These are phyloP conservation scores for Colletotrichum musae DNA, from an alignment of 2,329 filamentous ascomycete genomes.

Conservation along the genomic window DNA sequence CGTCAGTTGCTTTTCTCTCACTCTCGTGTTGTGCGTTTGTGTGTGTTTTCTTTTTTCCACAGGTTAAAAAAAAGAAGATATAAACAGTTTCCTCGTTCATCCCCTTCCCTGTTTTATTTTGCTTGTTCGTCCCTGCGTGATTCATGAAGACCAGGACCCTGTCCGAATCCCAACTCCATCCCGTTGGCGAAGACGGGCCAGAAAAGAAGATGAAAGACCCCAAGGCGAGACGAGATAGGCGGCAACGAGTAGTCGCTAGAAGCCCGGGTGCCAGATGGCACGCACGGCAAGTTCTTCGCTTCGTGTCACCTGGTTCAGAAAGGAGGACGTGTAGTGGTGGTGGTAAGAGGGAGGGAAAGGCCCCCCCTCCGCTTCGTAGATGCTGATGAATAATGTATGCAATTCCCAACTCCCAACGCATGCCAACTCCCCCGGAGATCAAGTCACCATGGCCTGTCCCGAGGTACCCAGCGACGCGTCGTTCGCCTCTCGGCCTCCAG, in stretches of 20 bases:
- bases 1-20: too few species aligned
- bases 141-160: conserved; percentile 35
- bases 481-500: background rate
- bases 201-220: conserved; percentile 10
- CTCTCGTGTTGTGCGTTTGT: too few species aligned
- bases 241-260: background rate
- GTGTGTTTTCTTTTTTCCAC: background rate
- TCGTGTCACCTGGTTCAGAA: background rate
- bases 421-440: background rate
- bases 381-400: conserved; percentile 26
- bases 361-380: background rate
- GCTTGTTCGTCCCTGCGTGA: conserved; percentile 21
- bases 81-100: too few species aligned
- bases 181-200: conserved; percentile 14
- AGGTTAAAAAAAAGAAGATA: background rate
- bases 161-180: conserved; percentile 38
- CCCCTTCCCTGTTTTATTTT: background rate
- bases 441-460: conserved; percentile 34
- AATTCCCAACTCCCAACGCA: conserved; percentile 27
- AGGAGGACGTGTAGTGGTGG: background rate
- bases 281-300: too few species aligned
- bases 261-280: too few species aligned
- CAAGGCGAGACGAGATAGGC: background rate
- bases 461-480: background rate
- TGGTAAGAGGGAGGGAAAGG: background rate